phyloP scores from a whole-genome alignment of 345 rosid species.

The Eucalyptus viminalis region DNA sequence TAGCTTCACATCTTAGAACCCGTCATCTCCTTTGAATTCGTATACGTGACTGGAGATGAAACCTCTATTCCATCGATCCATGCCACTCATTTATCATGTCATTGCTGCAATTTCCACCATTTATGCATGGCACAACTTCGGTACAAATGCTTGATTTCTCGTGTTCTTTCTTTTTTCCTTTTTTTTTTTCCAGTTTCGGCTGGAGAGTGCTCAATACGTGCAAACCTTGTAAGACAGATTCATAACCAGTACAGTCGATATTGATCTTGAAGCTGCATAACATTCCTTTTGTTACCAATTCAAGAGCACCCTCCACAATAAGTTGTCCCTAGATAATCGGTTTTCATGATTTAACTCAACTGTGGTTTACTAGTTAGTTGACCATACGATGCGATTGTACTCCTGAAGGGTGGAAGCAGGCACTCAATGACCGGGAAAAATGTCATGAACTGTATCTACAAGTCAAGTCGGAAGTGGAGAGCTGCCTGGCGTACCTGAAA shows the following conservation, averaged over 20 bases:
- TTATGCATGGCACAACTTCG: background rate
- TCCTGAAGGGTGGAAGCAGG: conserved; percentile 31
- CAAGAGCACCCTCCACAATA: background rate
- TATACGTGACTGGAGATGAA: background rate
- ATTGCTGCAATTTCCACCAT: background rate
- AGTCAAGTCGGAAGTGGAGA: conserved; percentile 56
- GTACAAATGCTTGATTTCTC: background rate
- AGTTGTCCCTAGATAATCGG: background rate
- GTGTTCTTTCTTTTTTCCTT: too few relatives aligned
- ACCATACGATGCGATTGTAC: background rate
- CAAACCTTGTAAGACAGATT: background rate
- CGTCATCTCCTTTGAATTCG: background rate
- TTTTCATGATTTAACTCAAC: background rate
- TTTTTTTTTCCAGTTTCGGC: background rate
- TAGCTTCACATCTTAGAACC: background rate
- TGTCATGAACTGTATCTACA: conserved; percentile 49
- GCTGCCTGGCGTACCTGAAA: conserved; percentile 38
- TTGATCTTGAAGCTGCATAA: background rate
- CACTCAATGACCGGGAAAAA: conserved; percentile 37
- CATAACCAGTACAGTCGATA: background rate
- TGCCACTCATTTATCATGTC: background rate
- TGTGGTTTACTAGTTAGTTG: background rate
- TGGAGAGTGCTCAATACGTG: background rate
- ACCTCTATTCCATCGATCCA: background rate
- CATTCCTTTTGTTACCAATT: background rate